phyloP scores from a whole-genome alignment of 2,329 filamentous ascomycete genomes.

The Huntiella abstrusa region DNA sequence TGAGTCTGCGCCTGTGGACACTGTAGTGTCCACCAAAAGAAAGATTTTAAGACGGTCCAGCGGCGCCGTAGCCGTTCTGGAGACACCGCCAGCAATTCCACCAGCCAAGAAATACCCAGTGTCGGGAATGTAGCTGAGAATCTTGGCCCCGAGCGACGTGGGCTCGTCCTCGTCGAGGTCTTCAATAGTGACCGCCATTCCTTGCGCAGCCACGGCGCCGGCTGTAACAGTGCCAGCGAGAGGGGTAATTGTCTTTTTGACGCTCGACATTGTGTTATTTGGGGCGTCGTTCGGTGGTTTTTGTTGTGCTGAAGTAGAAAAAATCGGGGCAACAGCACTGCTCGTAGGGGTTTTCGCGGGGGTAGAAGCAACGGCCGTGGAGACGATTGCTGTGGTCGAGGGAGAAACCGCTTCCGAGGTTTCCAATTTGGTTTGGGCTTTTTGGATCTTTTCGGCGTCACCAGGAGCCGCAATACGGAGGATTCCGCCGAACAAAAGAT shows the following conservation, averaged over 20 bases:
- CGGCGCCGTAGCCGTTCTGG: conserved; percentile 84
- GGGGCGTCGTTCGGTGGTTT: conserved; percentile 1
- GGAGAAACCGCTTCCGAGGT: neutral
- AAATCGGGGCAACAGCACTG: neutral
- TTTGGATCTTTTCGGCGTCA: conserved; percentile 9
- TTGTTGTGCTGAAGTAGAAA: neutral
- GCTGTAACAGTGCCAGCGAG: neutral
- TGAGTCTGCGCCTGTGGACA: conserved; percentile 24
- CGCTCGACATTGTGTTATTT: neutral
- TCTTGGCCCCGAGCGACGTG: conserved; percentile 19
- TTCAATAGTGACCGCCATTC: neutral
- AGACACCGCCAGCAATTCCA: conserved; percentile 84
- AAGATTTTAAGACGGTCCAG: conserved; percentile 96
- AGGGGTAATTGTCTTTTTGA: neutral
- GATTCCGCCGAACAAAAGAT: conserved; percentile 58
- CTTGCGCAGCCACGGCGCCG: neutral
- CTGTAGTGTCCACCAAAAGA: conserved; percentile 71
- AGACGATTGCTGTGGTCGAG: neutral
- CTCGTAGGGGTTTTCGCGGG: neutral
- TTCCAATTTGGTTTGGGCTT: conserved; percentile 1
- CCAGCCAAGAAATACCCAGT: conserved; percentile 97
- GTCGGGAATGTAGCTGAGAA: conserved; percentile 57
- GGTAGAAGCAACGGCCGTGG: neutral
- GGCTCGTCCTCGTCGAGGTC: neutral
- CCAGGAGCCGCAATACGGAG: conserved; percentile 25